Evolutionary conservation across 192 early-diverging fungal genomes (phyloP), one percentile per base, ranked within the genome.

Genomic region (Dispira simplex): DNA sequence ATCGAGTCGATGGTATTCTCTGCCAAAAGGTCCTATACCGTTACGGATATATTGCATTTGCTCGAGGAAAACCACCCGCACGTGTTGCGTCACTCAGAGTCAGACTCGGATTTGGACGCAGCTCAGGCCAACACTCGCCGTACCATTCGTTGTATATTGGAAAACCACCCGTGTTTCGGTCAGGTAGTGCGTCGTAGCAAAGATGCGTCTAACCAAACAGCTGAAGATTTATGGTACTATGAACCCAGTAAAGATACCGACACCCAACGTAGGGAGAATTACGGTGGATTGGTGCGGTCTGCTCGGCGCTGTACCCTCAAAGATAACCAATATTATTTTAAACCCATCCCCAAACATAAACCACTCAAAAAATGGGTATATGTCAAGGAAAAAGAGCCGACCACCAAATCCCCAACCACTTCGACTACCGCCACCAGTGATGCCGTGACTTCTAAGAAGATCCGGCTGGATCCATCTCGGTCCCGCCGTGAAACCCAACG

Each of bases 261-360:
- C 68, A 43, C 46, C 46, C 65, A 65, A 64, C 73, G 76, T 44
- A 63, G 71, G 9, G 73, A 66, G 43, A 75, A 69, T 66, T 78
- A 74, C 73, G 73, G 71, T 56, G 73, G 76, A 2, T 67, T 78
- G 25, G 76, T 73, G 63, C 69, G 76, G 43, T 75, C 76, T 2
- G 76, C 76, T 39, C 65, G 76, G 32, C 68, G 73, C 26, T 78
- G 76, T 69, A 78, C 76, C 8, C 76, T 78, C 67, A 74, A 73
- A 63, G 76, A 78, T 65, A 78, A 65, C 46, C 76, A 78, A 66
- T 78, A 78, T 66, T 78, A 72, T 32, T 78, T 75, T 62, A 78
- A 78, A 68, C 76, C 70, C 51, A 71, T 75, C 3, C 76, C 76
- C 56, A 78, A 78, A 66, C 73, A 60, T 32, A 60, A 60, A 16